Percentiles rank a stretch among this genome's conserved stretches.
Conservation (phyloP, 2,329 filamentous ascomycete genomes). For the Pseudogymnoascus sp. region DNA sequence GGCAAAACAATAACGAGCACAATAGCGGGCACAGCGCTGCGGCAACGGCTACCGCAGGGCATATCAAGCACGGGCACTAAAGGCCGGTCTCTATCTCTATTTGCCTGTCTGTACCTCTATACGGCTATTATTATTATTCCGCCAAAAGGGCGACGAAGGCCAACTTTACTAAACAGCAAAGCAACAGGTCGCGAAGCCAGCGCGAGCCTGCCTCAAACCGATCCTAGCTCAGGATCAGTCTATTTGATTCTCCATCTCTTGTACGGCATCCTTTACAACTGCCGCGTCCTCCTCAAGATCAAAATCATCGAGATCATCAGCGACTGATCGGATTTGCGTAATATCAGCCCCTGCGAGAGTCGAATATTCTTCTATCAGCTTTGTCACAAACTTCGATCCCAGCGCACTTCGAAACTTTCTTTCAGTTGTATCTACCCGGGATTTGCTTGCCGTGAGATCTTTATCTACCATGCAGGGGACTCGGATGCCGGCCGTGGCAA, state of each 20-base stretch:
- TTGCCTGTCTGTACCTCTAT: slow-evolving; percentile 14
- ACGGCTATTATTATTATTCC: neutral
- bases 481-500: no score
- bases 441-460: no score
- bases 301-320: no score
- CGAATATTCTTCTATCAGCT: no score
- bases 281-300: no score
- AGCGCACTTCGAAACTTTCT: no score
- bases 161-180: slow-evolving; percentile 16
- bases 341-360: no score
- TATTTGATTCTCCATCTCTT: neutral
- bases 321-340: no score
- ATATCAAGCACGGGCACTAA: slow-evolving; percentile 12
- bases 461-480: no score
- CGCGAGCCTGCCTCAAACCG: neutral
- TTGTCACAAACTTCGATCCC: no score
- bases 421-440: no score
- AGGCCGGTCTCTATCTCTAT: slow-evolving; percentile 14
- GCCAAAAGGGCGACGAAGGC: slow-evolving; percentile 15
- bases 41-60: neutral
- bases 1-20: slow-evolving; percentile 16
- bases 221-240: neutral
- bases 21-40: slow-evolving; percentile 14
- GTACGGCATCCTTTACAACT: no score
- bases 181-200: slow-evolving; percentile 14